Base-by-base conservation (phyloP, 225 moss, liverwort and hornwort genomes). In the Marchantia polymorpha region DNA sequence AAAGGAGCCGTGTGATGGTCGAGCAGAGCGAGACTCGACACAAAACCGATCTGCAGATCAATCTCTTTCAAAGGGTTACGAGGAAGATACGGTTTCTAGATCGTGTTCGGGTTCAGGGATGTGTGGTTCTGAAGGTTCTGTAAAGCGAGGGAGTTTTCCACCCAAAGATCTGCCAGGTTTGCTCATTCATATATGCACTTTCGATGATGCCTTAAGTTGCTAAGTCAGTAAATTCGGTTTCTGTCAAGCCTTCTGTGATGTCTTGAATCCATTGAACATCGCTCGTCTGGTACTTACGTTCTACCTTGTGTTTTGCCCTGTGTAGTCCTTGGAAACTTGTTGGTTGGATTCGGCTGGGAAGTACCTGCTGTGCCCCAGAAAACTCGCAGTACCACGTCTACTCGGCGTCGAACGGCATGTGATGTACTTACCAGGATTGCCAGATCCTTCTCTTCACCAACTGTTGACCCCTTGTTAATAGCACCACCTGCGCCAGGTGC, bases 361-460 rank as follows among this genome's bases (percentile, higher is more conserved):
- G 29, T 56, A 27, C 84, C 83, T 79, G 84, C 83, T 69, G 81
- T 94, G 79, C 92, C 94, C 7, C 89, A 90, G 46, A 87, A 83
- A 81, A 91, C 91, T 83, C 91, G 94, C 73, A 92, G 91, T 82
- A 81, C 89, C 75, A 89, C 77, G 83, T 72, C 30, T 75, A 0
- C 85, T 71, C 90, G 89, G 82, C 82, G 81, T 67, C 89, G 86
- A 66, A 86, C 84, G 77, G 85, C 91, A 29, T 87, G 89, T 80
- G 87, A 94, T 47, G 91, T 90, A 85, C 92, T 94, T 52, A 91
- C 85, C 59, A 84, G 89, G 84, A 91, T 92, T 65, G 88, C 84
- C 68, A 86, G 89, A 86, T 90, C 86, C 81, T 86, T 90, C 68
- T 77, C 81, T 81, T 84, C 89, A 77, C 64, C 88, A 76, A 61